These are phyloP conservation scores for Hypoxylon sp. DNA, from an alignment of 2,329 filamentous ascomycete genomes.

Conservation along the genomic window DNA sequence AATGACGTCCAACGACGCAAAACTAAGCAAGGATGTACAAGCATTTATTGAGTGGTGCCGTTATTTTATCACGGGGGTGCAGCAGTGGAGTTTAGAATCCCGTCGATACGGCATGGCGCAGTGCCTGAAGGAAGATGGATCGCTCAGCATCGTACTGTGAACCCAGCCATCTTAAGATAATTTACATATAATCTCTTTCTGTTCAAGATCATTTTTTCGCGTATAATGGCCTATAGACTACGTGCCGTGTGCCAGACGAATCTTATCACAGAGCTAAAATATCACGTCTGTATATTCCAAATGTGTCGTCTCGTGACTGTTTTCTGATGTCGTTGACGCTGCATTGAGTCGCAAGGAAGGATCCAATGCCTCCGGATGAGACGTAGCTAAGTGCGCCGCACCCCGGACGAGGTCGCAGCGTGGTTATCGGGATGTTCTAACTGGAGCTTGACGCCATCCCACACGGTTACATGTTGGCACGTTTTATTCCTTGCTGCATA, in stretches of 20 bases:
- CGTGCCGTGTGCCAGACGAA: background rate
- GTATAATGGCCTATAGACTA: background rate
- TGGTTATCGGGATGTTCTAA: background rate
- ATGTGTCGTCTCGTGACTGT: background rate
- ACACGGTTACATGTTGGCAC: conserved; percentile 6
- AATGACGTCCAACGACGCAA: conserved; percentile 31
- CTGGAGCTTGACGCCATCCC: conserved; percentile 20
- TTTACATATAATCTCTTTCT: background rate
- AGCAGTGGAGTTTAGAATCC: conserved; percentile 49
- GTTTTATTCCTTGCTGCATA: conserved; percentile 21
- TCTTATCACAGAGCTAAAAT: background rate
- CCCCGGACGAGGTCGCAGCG: background rate
- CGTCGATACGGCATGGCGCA: conserved; percentile 48
- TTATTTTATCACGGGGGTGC: conserved; percentile 48
- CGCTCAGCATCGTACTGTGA: conserved; percentile 44
- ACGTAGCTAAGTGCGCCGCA: conserved; percentile 2
- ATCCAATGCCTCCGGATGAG: background rate
- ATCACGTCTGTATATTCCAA: background rate
- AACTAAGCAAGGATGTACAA: conserved; percentile 42
- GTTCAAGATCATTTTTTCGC: background rate
- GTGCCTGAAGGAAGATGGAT: conserved; percentile 45
- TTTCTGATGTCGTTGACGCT: background rate
- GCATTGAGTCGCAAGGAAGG: background rate
- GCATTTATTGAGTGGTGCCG: conserved; percentile 47
- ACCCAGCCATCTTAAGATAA: background rate